Conservation (phyloP, 805 yeast species). For the Kazachstania psychrophila region DNA sequence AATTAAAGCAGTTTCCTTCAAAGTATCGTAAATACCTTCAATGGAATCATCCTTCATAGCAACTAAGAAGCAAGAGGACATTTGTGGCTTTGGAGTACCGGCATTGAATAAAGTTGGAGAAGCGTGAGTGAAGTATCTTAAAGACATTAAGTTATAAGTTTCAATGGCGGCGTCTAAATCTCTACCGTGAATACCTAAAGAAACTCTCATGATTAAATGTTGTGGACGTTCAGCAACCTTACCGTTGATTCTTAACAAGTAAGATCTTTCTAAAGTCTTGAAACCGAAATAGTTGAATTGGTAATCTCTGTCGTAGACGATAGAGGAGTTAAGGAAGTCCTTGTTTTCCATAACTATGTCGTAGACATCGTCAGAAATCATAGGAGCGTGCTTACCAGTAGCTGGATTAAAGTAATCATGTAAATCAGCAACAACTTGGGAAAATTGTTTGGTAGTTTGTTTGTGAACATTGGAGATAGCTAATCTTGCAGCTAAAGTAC, state of each 20-base stretch:
- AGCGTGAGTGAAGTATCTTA: constrained; percentile 83
- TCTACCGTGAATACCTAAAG: constrained; percentile 78
- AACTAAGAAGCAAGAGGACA: constrained; percentile 86
- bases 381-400: constrained; percentile 55
- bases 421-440: constrained; percentile 64
- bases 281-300: constrained; percentile 78
- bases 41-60: constrained; percentile 93
- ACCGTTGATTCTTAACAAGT: constrained; percentile 57
- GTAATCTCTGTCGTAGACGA: constrained; percentile 70
- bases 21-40: constrained; percentile 87
- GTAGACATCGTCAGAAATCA: constrained; percentile 61
- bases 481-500: constrained; percentile 87
- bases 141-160: constrained; percentile 82
- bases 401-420: constrained; percentile 75
- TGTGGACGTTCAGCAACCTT: constrained; percentile 86
- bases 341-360: constrained; percentile 54
- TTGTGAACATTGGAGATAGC: constrained; percentile 92
- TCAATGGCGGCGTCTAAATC: constrained; percentile 59
- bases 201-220: constrained; percentile 80
- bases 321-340: constrained; percentile 60
- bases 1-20: constrained; percentile 79
- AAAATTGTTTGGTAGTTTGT: constrained; percentile 81
- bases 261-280: constrained; percentile 85
- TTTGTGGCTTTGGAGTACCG: constrained; percentile 75
- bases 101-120: constrained; percentile 93